phyloP scores from a whole-genome alignment of 805 yeast genomes.

The Candida suzukii region DNA sequence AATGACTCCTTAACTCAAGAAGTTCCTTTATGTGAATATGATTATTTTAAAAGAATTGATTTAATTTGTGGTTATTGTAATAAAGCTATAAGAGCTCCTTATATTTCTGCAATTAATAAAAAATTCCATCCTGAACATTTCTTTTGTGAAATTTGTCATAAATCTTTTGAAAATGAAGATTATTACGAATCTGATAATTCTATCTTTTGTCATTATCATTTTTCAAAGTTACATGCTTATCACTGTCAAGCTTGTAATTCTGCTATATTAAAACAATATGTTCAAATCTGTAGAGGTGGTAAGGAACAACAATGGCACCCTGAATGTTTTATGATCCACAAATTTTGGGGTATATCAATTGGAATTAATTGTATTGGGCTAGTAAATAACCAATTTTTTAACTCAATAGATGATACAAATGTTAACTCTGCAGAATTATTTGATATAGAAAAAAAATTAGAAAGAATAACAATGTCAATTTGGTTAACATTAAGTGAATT shows the following conservation, averaged over 20 bases:
- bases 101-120: constrained; percentile 86
- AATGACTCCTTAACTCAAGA: constrained; percentile 7
- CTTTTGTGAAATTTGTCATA: constrained; percentile 80
- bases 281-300: constrained; percentile 87
- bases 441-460: constrained; percentile 57
- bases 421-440: constrained; percentile 43
- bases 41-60: constrained; percentile 80
- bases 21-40: constrained; percentile 80
- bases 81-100: constrained; percentile 82
- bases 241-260: constrained; percentile 91
- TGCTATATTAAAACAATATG: constrained; percentile 89
- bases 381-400: constrained; percentile 12
- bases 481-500: constrained; percentile 86
- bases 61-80: constrained; percentile 84
- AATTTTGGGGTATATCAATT: constrained; percentile 88
- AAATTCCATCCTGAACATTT: constrained; percentile 95
- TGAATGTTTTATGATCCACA: constrained; percentile 96
- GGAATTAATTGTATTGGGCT: constrained; percentile 53
- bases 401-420: constrained; percentile 19
- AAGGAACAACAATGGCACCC: constrained; percentile 97
- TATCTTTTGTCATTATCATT: constrained; percentile 88
- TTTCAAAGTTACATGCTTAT: constrained; percentile 77
- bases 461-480: constrained; percentile 47
- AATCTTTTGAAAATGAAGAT: constrained; percentile 86
- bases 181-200: constrained; percentile 81